A percentile compares a stretch with the other conserved stretches of the same genome.
These are phyloP conservation scores for Scytalidium lignicola DNA, from an alignment of 2,329 filamentous ascomycete genomes.

Conservation along the genomic window DNA sequence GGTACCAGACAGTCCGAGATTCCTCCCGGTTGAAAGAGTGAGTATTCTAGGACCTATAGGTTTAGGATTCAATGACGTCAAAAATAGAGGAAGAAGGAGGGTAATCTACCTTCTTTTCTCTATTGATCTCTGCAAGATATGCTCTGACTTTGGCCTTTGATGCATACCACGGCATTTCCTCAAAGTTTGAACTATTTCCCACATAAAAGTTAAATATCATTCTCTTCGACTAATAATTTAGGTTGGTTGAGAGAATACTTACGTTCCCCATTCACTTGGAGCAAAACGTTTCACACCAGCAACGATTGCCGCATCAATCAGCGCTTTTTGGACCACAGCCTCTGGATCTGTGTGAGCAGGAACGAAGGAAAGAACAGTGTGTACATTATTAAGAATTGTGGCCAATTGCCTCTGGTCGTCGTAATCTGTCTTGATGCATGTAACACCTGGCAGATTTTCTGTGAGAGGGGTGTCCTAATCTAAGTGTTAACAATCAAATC, in stretches of 20 bases:
- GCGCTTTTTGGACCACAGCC: slow-evolving; percentile 23
- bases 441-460: slow-evolving; percentile 22
- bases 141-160: slow-evolving; percentile 42
- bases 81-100: background rate
- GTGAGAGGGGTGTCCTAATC: background rate
- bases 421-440: slow-evolving; percentile 41
- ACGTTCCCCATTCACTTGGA: slow-evolving; percentile 32
- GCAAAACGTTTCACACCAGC: slow-evolving; percentile 30
- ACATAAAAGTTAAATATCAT: slow-evolving; percentile 1
- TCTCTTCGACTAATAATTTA: background rate
- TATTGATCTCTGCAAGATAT: slow-evolving; percentile 47
- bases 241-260: slow-evolving; percentile 6
- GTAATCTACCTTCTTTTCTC: slow-evolving; percentile 12
- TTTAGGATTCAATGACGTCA: background rate
- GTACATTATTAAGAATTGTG: slow-evolving; percentile 34
- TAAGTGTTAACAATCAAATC: slow-evolving; percentile 6
- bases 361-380: slow-evolving; percentile 48
- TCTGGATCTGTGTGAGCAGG: slow-evolving; percentile 9
- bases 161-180: slow-evolving; percentile 40
- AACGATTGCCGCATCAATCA: slow-evolving; percentile 29
- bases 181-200: slow-evolving; percentile 23
- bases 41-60: slow-evolving; percentile 37
- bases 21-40: slow-evolving; percentile 40
- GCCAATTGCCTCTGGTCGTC: slow-evolving; percentile 30
- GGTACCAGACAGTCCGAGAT: slow-evolving; percentile 42